phyloP scores from a whole-genome alignment of 2,329 filamentous ascomycete genomes.

The Tympanopsis confertula region DNA sequence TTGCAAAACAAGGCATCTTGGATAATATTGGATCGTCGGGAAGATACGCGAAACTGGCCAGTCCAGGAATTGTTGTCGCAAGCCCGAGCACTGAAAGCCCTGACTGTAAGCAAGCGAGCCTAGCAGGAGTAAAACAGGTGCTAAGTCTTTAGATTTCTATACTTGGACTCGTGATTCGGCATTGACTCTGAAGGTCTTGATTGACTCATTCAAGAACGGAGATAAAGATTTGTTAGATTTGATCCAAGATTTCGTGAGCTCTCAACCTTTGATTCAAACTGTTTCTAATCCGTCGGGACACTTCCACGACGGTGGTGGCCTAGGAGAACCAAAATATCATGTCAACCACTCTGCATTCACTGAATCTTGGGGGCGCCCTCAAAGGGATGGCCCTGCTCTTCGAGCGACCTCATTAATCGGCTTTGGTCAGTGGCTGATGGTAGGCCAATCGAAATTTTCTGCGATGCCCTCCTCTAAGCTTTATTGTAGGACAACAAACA shows the following conservation, averaged over 20 bases:
- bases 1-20: conserved; percentile 27
- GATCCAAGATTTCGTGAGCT: conserved; percentile 38
- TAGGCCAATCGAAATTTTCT: conserved; percentile 30
- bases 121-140: not conserved
- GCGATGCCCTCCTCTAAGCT: conserved; percentile 16
- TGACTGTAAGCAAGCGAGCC: conserved; percentile 34
- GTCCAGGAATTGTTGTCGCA: conserved; percentile 37
- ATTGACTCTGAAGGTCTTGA: conserved; percentile 42
- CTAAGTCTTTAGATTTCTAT: conserved; percentile 47
- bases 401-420: conserved; percentile 41
- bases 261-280: conserved; percentile 46
- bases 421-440: conserved; percentile 40
- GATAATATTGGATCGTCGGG: conserved; percentile 43
- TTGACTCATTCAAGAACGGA: conserved; percentile 47
- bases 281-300: conserved; percentile 42
- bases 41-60: conserved; percentile 30
- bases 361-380: conserved; percentile 43
- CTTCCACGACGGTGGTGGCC: conserved; percentile 29
- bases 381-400: conserved; percentile 46
- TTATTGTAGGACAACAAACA: conserved; percentile 24
- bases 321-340: conserved; percentile 44
- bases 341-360: conserved; percentile 36
- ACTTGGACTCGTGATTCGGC: conserved; percentile 71
- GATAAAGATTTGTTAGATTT: conserved; percentile 42
- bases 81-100: conserved; percentile 40